phyloP scores from a whole-genome alignment of 352 stramenopile genomes.

The Pythium biforme region DNA sequence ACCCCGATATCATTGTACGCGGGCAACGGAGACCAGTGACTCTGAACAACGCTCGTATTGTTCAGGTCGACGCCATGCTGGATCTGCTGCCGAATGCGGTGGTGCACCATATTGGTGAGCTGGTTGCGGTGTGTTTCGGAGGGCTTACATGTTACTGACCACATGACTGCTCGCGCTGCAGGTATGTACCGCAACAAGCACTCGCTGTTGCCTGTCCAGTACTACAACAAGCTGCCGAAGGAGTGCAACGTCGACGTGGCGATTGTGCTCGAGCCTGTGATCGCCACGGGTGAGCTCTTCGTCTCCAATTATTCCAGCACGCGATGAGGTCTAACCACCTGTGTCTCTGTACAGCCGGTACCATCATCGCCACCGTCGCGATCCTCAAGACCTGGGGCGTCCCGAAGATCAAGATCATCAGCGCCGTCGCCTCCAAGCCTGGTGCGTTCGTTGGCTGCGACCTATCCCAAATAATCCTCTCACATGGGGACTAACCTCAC shows the following conservation, averaged over 20 bases:
- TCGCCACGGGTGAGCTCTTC: constrained; percentile 82
- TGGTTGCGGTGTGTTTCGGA: constrained; percentile 16
- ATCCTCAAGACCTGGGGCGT: constrained; percentile 96
- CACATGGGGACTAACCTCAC: neutral
- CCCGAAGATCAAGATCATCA: constrained; percentile 93
- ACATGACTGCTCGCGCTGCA: constrained; percentile 7
- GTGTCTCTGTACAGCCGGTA: constrained; percentile 54
- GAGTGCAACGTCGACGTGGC: constrained; percentile 91
- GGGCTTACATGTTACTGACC: neutral
- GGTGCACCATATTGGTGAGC: constrained; percentile 95
- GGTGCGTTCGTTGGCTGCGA: constrained; percentile 37
- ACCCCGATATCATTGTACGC: neutral
- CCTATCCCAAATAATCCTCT: neutral
- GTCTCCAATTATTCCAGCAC: neutral
- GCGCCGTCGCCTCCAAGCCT: constrained; percentile 91
- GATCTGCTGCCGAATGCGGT: constrained; percentile 94
- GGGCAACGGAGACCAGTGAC: too few species aligned
- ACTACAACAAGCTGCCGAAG: constrained; percentile 98
- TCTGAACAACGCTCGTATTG: neutral
- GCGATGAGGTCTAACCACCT: neutral
- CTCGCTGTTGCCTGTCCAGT: constrained; percentile 94
- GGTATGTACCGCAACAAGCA: constrained; percentile 91
- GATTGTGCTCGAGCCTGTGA: constrained; percentile 96
- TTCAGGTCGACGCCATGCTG: constrained; percentile 95
- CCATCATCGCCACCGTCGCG: constrained; percentile 92